These are phyloP conservation scores for Aspergillus fijiensis DNA, from an alignment of 2,329 filamentous ascomycete genomes.

Conservation along the genomic window DNA sequence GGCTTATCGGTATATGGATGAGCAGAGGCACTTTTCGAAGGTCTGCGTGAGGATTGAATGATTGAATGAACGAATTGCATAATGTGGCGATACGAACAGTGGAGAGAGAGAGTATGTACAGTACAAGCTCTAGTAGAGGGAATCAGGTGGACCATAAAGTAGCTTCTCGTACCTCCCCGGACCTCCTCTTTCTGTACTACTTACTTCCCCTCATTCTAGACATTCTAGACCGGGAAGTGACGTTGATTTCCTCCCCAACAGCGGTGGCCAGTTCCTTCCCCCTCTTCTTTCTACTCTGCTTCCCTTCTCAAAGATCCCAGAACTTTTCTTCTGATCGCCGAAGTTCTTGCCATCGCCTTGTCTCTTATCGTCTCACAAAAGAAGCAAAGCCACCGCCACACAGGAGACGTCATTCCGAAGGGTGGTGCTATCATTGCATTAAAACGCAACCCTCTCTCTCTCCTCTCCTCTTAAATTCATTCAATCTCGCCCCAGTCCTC, in stretches of 20 bases:
- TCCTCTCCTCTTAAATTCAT: background rate
- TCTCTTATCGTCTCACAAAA: background rate
- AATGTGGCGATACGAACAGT: no score
- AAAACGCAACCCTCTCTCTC: background rate
- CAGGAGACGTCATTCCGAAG: background rate
- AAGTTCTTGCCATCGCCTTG: background rate
- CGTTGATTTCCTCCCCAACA: background rate
- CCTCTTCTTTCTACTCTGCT: background rate
- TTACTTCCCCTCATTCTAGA: background rate
- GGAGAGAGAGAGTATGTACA: no score
- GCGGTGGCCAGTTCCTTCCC: background rate
- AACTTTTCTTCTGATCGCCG: background rate
- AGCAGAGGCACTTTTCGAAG: slow-evolving; percentile 52
- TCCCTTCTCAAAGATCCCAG: background rate
- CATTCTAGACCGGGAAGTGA: background rate
- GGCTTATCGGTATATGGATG: slow-evolving; percentile 51
- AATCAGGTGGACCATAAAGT: no score
- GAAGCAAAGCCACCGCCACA: background rate
- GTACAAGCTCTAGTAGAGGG: no score
- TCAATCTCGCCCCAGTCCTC: background rate
- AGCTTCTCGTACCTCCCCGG: no score
- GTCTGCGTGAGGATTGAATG: slow-evolving; percentile 18
- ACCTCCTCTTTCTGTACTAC: background rate
- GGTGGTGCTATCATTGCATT: background rate
- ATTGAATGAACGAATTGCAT: background rate